A percentile compares a stretch with the other conserved stretches of the same genome.
Conservation (phyloP, 352 stramenopile species). For the Peronospora belbahrii region DNA sequence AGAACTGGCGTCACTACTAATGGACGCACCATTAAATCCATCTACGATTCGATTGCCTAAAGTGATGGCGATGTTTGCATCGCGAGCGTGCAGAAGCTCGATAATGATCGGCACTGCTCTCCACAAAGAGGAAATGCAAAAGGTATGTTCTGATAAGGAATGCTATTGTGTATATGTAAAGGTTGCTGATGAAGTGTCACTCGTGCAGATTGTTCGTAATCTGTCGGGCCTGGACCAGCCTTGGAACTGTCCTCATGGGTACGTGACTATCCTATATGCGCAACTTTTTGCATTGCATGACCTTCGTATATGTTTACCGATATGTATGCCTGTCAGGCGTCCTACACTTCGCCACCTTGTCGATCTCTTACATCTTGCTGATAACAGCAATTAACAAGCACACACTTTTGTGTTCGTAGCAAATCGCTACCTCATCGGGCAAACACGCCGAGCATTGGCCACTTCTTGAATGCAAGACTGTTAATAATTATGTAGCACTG, state of each 20-base stretch:
- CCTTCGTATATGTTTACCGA: not conserved
- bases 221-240: slow-evolving; percentile 88
- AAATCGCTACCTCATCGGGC: slow-evolving; percentile 4
- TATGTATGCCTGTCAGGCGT: slow-evolving; percentile 22
- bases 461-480: slow-evolving; percentile 19
- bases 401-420: slow-evolving; percentile 3
- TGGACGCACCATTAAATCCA: slow-evolving; percentile 48
- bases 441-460: slow-evolving; percentile 6
- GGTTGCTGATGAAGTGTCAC: not conserved
- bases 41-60: slow-evolving; percentile 86
- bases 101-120: slow-evolving; percentile 97
- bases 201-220: slow-evolving; percentile 73
- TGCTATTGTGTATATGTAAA: not conserved
- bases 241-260: slow-evolving; percentile 94
- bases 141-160: slow-evolving; percentile 41
- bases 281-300: not conserved
- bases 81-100: slow-evolving; percentile 87
- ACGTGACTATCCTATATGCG: slow-evolving; percentile 1
- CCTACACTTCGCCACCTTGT: slow-evolving; percentile 76
- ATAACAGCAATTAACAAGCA: slow-evolving; percentile 21
- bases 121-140: slow-evolving; percentile 88
- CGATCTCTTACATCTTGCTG: slow-evolving; percentile 39
- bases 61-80: slow-evolving; percentile 94
- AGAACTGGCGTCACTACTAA: slow-evolving; percentile 80
- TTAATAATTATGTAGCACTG: slow-evolving; percentile 21